Base-by-base conservation (phyloP, 179 eudicot genomes). In the Beta macrorhiza region DNA sequence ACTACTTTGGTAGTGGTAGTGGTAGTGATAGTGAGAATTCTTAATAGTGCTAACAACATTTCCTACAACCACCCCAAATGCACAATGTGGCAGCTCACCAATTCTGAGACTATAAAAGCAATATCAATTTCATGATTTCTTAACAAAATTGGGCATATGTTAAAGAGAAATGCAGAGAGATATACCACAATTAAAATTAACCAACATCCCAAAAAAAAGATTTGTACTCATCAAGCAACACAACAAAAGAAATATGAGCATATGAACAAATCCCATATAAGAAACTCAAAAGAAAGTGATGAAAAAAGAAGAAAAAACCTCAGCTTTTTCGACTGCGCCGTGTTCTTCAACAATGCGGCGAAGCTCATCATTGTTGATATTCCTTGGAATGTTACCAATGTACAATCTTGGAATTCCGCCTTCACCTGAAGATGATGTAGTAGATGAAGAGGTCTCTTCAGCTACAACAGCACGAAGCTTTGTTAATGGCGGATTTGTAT, bases 311-410 rank as follows among this genome's bases (percentile, higher is more conserved):
- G 77, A 20, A 72, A 69, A 61, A 59, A 94, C 98, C 97, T 94
- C 97, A 75, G 86, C 93, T 76, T 83, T 91, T 63, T 93, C 98
- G 75, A 88, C 92, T 32, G 91, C 91, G 5, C 94, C 98, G n/a
- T 94, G 98, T 72, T 93, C 93, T 83, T 94, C 88, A 16, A 93
- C 91, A 29, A 94, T 83, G 19, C 63, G 81, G 25, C 55, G 87
- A 37, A 94, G 88, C 88, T 94, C 94, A 53, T 91, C 97, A 77
- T 86, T 91, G 12, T 78, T 84, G 42, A 92, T 80, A 75, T 80
- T 89, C 45, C 98, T 79, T 3, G 98, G 97, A 77, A 94, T 91
- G 80, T 94, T 94, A 6, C 98, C 98, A 47, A 95, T 89, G 79
- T 95, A 95, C 74, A 95, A 72, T 76, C 90, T 87, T 59, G 91